Percentiles rank a stretch among this genome's conserved stretches.
These are phyloP conservation scores for Oryza coarctata DNA, from an alignment of 176 grass and related monocot genomes.

Conservation along the genomic window DNA sequence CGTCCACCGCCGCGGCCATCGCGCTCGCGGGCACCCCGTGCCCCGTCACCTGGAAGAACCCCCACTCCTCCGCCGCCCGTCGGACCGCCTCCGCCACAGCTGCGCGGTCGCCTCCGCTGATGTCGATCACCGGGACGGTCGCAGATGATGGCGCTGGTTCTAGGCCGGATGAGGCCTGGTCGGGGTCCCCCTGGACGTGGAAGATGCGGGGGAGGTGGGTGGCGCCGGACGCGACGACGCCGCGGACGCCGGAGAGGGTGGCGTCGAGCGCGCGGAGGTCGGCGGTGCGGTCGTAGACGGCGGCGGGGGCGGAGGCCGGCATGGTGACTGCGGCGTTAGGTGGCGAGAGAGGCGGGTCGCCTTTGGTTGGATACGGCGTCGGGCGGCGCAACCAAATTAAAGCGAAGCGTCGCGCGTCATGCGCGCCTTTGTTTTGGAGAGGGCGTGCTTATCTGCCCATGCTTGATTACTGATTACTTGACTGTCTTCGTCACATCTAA, in stretches of 20 bases:
- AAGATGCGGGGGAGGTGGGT: slow-evolving; percentile 54
- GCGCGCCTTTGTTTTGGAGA: too few relatives aligned
- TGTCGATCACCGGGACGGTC: slow-evolving; percentile 43
- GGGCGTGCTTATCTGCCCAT: too few relatives aligned
- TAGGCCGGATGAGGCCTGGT: background rate
- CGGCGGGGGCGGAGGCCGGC: background rate
- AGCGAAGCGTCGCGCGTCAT: too few relatives aligned
- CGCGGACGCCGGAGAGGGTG: slow-evolving; percentile 60
- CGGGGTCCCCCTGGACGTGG: background rate
- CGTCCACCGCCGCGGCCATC: slow-evolving; percentile 19
- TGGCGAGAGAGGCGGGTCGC: too few relatives aligned
- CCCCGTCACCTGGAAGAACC: slow-evolving; percentile 63
- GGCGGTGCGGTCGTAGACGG: slow-evolving; percentile 38
- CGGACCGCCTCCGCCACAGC: slow-evolving; percentile 16
- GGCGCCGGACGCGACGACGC: slow-evolving; percentile 42
- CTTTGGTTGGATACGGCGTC: too few relatives aligned
- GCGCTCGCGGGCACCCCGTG: slow-evolving; percentile 31
- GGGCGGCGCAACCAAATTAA: too few relatives aligned
- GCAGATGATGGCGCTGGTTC: background rate
- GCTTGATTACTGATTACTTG: too few relatives aligned
- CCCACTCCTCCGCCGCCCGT: slow-evolving; percentile 41
- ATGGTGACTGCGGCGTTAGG: background rate
- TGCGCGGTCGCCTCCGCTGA: background rate
- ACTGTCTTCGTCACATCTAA: too few relatives aligned
- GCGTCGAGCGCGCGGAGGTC: slow-evolving; percentile 60